Evolutionary conservation across 208 protist genomes (phyloP), one percentile per base, ranked within the genome.

Genomic region (Trypanosoma scelopori): DNA sequence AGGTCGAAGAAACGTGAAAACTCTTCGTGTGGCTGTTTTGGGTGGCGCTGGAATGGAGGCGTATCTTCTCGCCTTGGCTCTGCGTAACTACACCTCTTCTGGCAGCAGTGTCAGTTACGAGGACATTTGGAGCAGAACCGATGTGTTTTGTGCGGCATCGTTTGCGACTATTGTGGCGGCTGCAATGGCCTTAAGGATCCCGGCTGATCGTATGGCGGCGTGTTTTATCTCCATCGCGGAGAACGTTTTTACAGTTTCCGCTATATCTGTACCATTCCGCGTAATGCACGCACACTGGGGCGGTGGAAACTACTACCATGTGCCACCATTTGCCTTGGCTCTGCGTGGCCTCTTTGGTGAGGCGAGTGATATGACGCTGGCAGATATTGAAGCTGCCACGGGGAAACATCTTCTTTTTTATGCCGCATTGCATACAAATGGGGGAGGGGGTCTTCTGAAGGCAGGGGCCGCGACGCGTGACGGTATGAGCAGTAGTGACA

Each of bases 361-460:
- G n/a, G 3, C 32, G 27, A 46, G 35, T 41, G 53, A 59, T 25
- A 59, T 59, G 53, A 46, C 53, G 25, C 53, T 59, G 4, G 11
- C 32, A 27, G 53, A 23, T 12, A 59, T 59, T 59, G 53, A 46
- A 32, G 35, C 30, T 3, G 1, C 35, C 3, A 59, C 53, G 11
- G 27, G 53, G 12, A 59, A 59, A 45, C 53, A 59, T 27, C 27
- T 59, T 59, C 13, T 59, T 35, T 46, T 59, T 46, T 59, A 23
- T 46, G 20, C 35, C 9, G 53, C 53, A 25, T 27, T n/a, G 13
- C 20, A 55, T 15, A 55, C 23, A 6, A 37, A 37, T 9, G 32
- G 32, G 32, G 9, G 32, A 9, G 32, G 3, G 32, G 32, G 9
- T n/a, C n/a, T n/a, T n/a, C n/a, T n/a, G n/a, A n/a, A n/a, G n/a